Evolutionary conservation across 1,284 basidiomycete genomes (phyloP).

Genomic region (Marasmius oreades): DNA sequence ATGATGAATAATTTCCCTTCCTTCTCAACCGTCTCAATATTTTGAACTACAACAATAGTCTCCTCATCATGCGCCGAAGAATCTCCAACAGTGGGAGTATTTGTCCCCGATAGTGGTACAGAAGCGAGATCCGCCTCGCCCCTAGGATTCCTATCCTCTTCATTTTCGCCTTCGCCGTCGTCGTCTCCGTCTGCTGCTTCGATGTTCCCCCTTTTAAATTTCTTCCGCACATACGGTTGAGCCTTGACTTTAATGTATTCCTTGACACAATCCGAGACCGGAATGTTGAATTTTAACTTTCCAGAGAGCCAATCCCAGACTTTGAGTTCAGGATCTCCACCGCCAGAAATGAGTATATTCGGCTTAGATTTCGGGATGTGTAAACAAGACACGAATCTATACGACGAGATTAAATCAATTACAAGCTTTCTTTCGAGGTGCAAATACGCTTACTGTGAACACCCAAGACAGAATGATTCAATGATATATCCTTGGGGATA

Average conservation of each 20-base stretch:
- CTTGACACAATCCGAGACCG: constrained; percentile 51
- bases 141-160: too few relatives aligned
- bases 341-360: constrained; percentile 69
- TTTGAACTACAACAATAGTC: constrained; percentile 47
- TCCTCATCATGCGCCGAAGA: constrained; percentile 3
- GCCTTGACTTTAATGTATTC: constrained; percentile 58
- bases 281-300: constrained; percentile 45
- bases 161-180: too few relatives aligned
- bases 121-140: constrained; percentile 16
- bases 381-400: constrained; percentile 79
- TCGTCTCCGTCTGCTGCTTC: too few relatives aligned
- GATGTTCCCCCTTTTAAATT: constrained; percentile 29
- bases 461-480: constrained; percentile 83
- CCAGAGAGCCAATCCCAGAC: constrained; percentile 82
- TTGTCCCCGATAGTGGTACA: constrained; percentile 11
- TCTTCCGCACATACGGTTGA: constrained; percentile 32
- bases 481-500: constrained; percentile 83
- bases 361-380: constrained; percentile 59
- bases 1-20: constrained; percentile 39
- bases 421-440: too few relatives aligned
- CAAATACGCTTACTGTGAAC: constrained; percentile 77
- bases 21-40: constrained; percentile 41
- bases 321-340: constrained; percentile 79
- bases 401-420: neutral
- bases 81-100: constrained; percentile 5